Evolutionary conservation across 1,284 basidiomycete species (phyloP), one percentile per base, ranked within the genome.

Genomic region (Cryptococcus sp.): DNA sequence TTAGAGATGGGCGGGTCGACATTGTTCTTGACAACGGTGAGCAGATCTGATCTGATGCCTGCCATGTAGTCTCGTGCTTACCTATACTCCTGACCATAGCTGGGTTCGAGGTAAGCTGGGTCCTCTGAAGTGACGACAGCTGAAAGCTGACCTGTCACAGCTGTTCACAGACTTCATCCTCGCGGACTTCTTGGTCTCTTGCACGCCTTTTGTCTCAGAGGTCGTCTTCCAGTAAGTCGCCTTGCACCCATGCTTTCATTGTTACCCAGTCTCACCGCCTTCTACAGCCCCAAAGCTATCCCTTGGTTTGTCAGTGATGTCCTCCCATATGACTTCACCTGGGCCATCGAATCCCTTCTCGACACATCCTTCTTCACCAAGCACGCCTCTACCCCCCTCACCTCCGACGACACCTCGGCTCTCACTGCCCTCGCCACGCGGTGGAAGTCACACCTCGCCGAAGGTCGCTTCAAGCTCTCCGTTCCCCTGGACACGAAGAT

Each of bases 131-230:
- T 47, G 46, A 47, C 21, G 12, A 16, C 6, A 15, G 8, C 38
- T 16, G 24, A n/a, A 28, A 37, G 20, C n/a, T n/a, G 48, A 28
- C 40, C 11, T 16, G 20, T 45, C 12, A 33, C 62, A 91, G 88
- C 80, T 98, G 15, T 93, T 91, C 75, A 96, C 94, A 1, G 96
- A 98, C 71, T 79, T 98, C 35, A 85, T 97, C 20, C 86, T 98
- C 62, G 95, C 94, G 38, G 95, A 98, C 72, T 98, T 96, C 72
- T 78, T 97, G 35, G 82, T 96, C 18, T 89, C 89, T 0, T 85
- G 86, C 68, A 94, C 92, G 0, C 88, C 91, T 1, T 87, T 87
- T 70, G 84, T 90, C 48, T 82, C 82, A 8, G 82, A 84, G 66
- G 87, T 93, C 16, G 84, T 91, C 52, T 95, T 96, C 79, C 93